Evolutionary conservation across 75 land plant genomes (phyloP).

Genomic region (Pseudotsuga menziesii): DNA sequence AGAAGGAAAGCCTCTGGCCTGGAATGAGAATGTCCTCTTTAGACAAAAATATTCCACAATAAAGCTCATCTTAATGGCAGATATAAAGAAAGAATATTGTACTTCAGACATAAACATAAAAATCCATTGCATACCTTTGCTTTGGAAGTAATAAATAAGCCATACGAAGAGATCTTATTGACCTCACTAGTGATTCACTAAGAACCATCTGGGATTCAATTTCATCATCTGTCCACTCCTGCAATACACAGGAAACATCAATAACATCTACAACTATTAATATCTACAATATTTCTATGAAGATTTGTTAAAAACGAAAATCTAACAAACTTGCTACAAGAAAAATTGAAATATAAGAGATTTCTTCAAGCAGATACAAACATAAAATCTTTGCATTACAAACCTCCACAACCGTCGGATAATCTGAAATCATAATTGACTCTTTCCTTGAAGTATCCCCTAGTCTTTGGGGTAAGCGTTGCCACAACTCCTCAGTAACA

Average conservation of each 20-base stretch:
- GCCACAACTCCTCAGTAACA: slow-evolving; percentile 95
- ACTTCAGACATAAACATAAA: not conserved
- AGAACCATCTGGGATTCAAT: slow-evolving; percentile 65
- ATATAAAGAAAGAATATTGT: not conserved
- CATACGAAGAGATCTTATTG: slow-evolving; percentile 63
- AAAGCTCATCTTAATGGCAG: not conserved
- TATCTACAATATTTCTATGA: not conserved
- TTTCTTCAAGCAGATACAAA: not conserved
- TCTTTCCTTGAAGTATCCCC: slow-evolving; percentile 28
- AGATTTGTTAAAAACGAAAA: not conserved
- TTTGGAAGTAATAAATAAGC: slow-evolving; percentile 42
- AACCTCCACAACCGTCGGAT: slow-evolving; percentile 61
- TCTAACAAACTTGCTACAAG: not conserved
- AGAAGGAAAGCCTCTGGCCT: slow-evolving; percentile 65
- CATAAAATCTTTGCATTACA: not conserved
- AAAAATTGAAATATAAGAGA: not conserved
- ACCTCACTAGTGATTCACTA: slow-evolving; percentile 51
- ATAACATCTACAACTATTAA: no score
- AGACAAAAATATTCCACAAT: not conserved
- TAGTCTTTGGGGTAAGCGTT: slow-evolving; percentile 68
- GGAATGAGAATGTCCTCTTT: slow-evolving; percentile 9
- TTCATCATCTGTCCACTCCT: slow-evolving; percentile 65
- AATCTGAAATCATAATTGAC: slow-evolving; percentile 73
- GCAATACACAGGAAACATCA: not conserved
- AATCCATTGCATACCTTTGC: slow-evolving; percentile 44